These are phyloP conservation scores for Trichomonas vaginalis DNA, from an alignment of 208 protist genomes.

Conservation along the genomic window DNA sequence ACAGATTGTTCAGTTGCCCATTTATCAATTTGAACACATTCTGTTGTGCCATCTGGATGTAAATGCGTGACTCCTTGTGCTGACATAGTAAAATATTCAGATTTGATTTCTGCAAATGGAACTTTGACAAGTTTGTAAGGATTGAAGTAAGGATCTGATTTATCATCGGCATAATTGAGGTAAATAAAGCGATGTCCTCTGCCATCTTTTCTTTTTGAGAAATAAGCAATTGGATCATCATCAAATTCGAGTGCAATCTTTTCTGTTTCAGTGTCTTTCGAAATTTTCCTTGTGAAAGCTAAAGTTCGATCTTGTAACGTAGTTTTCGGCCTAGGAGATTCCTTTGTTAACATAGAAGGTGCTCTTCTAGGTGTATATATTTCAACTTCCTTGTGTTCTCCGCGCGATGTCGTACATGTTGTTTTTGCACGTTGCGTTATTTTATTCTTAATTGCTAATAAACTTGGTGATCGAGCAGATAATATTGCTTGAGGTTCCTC, in stretches of 20 bases:
- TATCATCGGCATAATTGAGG: background rate
- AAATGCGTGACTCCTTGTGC: background rate
- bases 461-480: background rate
- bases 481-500: background rate
- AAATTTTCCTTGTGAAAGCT: too few relatives aligned
- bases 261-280: background rate
- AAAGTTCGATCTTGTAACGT: background rate
- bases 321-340: background rate
- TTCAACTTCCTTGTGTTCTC: background rate
- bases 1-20: background rate
- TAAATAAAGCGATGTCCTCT: slow-evolving; percentile 13
- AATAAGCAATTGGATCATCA: background rate
- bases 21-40: background rate
- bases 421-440: background rate
- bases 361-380: background rate
- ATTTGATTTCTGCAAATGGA: background rate
- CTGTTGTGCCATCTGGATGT: background rate
- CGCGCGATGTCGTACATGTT: background rate
- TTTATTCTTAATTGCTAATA: slow-evolving; percentile 1
- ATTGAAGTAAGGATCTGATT: background rate
- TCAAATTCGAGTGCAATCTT: background rate
- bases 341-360: background rate
- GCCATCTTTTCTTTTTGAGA: slow-evolving; percentile 9
- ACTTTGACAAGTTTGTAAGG: background rate
- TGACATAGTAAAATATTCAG: slow-evolving; percentile 7